A percentile compares a stretch with the other conserved stretches of the same genome.
phyloP scores from a whole-genome alignment of 2,329 filamentous ascomycete species.

The Rugonectria rugulosa region DNA sequence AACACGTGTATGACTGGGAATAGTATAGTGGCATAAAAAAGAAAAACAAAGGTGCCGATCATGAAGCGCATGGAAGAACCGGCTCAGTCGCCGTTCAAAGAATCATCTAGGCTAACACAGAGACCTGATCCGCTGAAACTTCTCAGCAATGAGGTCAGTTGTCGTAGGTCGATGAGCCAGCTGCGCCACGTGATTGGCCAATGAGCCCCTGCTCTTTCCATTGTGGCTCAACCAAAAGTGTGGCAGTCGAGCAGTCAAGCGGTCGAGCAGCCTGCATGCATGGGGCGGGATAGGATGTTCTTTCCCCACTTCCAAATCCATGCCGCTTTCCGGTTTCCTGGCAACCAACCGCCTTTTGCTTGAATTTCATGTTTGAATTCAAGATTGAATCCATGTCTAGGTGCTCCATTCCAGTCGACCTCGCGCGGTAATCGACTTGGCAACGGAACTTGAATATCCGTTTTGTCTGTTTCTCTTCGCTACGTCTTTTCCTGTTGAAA shows the following conservation, averaged over 20 bases:
- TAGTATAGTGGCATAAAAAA: neutral
- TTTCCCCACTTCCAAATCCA: slow-evolving; percentile 6
- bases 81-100: slow-evolving; percentile 1
- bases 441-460: neutral
- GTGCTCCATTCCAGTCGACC: neutral
- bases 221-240: slow-evolving; percentile 6
- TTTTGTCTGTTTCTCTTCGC: neutral
- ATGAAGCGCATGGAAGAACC: slow-evolving; percentile 1
- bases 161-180: slow-evolving; percentile 28
- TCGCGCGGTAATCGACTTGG: neutral
- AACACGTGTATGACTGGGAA: slow-evolving; percentile 16
- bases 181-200: slow-evolving; percentile 30
- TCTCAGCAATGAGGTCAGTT: slow-evolving; percentile 33
- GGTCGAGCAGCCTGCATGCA: too few relatives aligned
- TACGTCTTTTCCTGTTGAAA: neutral
- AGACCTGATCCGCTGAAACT: slow-evolving; percentile 1
- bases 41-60: slow-evolving; percentile 5
- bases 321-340: slow-evolving; percentile 15
- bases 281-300: neutral
- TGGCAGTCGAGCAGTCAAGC: neutral
- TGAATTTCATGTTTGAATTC: neutral
- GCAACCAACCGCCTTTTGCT: slow-evolving; percentile 3
- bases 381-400: slow-evolving; percentile 7
- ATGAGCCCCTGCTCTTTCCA: slow-evolving; percentile 23
- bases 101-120: neutral